phyloP scores from a whole-genome alignment of 2,329 filamentous ascomycete species.

The Trichoderma cornu-damae region DNA sequence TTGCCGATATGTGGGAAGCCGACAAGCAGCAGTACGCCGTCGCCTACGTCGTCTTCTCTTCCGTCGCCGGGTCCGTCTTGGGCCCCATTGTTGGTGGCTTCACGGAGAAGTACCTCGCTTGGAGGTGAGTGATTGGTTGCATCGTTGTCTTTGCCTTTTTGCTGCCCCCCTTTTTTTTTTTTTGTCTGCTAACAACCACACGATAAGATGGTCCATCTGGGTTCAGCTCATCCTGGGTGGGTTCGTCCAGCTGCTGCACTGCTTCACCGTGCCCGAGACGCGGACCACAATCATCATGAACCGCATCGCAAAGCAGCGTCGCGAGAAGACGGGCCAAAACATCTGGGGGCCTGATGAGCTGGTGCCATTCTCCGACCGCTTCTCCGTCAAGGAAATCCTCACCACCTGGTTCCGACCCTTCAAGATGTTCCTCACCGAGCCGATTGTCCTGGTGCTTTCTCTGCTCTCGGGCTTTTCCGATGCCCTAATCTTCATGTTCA shows the following conservation, averaged over 20 bases:
- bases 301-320: constrained; percentile 67
- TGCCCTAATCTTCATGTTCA: constrained; percentile 72
- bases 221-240: constrained; percentile 76
- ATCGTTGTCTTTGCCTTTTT: neutral
- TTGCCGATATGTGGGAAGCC: constrained; percentile 67
- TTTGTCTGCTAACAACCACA: too few species aligned
- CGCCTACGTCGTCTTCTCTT: constrained; percentile 72
- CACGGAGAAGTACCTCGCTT: constrained; percentile 59
- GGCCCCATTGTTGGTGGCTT: constrained; percentile 78
- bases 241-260: constrained; percentile 61
- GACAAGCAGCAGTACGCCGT: constrained; percentile 71
- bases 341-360: constrained; percentile 71
- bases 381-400: constrained; percentile 53
- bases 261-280: constrained; percentile 71
- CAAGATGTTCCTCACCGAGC: constrained; percentile 68
- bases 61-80: constrained; percentile 69
- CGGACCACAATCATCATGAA: constrained; percentile 73
- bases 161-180: too few species aligned
- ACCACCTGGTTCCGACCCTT: constrained; percentile 60
- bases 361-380: constrained; percentile 52
- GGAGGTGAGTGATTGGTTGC: constrained; percentile 47
- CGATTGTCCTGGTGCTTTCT: constrained; percentile 66
- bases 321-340: constrained; percentile 54
- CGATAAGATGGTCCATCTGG: constrained; percentile 72
- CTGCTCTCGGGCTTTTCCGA: constrained; percentile 69